phyloP scores from a whole-genome alignment of 148 eudicot genomes.

The Dysphania ambrosioides region DNA sequence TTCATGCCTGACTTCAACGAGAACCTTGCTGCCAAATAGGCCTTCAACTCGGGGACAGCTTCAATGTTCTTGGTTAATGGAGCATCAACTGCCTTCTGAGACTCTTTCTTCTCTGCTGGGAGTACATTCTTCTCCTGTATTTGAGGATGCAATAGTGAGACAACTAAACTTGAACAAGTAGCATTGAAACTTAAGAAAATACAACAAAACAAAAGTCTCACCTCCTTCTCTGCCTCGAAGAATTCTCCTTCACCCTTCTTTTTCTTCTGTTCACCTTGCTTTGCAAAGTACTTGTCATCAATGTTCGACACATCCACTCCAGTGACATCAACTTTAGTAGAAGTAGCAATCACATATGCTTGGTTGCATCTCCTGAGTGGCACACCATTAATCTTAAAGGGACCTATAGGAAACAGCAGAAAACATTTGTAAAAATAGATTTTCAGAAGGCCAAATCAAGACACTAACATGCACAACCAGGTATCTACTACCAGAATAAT shows the following conservation, averaged over 20 bases:
- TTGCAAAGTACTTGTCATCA: conserved; percentile 60
- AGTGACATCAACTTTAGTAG: conserved; percentile 52
- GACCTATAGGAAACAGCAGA: conserved; percentile 34
- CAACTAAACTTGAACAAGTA: neutral
- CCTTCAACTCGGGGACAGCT: conserved; percentile 47
- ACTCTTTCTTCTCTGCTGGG: conserved; percentile 61
- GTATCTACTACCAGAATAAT: neutral
- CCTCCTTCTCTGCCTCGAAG: conserved; percentile 61
- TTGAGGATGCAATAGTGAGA: neutral
- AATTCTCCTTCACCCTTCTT: conserved; percentile 56
- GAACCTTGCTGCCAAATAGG: conserved; percentile 48
- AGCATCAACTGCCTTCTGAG: conserved; percentile 48
- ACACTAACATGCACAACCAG: neutral
- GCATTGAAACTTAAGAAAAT: no score
- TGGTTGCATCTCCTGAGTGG: conserved; percentile 59
- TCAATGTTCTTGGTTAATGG: conserved; percentile 39
- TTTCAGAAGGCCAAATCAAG: no score
- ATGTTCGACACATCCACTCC: conserved; percentile 40
- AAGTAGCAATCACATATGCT: conserved; percentile 55
- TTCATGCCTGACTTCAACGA: conserved; percentile 60
- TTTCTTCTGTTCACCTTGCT: conserved; percentile 50
- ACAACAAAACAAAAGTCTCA: neutral
- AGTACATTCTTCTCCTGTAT: conserved; percentile 46
- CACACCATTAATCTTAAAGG: conserved; percentile 52
- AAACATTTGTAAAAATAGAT: no score